These are phyloP conservation scores for Globisporangium paddicum DNA, from an alignment of 352 stramenopile genomes.

Conservation along the genomic window DNA sequence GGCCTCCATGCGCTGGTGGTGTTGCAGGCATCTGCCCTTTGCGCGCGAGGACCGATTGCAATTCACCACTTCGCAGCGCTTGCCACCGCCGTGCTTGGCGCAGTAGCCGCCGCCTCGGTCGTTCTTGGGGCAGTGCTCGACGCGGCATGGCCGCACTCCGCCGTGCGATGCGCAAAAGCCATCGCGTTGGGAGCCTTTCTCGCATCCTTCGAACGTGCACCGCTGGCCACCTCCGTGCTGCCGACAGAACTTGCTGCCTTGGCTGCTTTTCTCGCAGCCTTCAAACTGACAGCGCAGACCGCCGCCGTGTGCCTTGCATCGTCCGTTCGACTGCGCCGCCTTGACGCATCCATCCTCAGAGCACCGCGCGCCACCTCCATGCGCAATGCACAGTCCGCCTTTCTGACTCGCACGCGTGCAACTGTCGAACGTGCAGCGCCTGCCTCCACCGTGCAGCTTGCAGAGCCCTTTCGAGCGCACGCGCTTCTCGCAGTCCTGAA, in stretches of 20 bases:
- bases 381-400: background rate
- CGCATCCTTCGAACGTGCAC: background rate
- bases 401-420: background rate
- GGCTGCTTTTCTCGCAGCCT: background rate
- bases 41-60: background rate
- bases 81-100: constrained; percentile 77
- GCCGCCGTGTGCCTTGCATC: constrained; percentile 80
- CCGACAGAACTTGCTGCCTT: background rate
- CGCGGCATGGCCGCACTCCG: background rate
- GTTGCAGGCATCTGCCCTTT: background rate
- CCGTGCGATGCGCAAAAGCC: background rate
- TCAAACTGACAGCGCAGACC: constrained; percentile 42
- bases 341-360: background rate
- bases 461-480: background rate
- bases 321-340: constrained; percentile 53
- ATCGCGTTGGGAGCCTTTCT: background rate
- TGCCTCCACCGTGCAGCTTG: background rate
- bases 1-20: background rate
- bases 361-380: background rate
- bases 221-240: background rate
- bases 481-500: background rate
- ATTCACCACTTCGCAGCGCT: constrained; percentile 47
- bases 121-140: constrained; percentile 71
- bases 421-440: background rate
- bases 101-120: constrained; percentile 84